These are phyloP conservation scores for Trametes versicolor DNA, from an alignment of 1,284 basidiomycete species.

Conservation along the genomic window DNA sequence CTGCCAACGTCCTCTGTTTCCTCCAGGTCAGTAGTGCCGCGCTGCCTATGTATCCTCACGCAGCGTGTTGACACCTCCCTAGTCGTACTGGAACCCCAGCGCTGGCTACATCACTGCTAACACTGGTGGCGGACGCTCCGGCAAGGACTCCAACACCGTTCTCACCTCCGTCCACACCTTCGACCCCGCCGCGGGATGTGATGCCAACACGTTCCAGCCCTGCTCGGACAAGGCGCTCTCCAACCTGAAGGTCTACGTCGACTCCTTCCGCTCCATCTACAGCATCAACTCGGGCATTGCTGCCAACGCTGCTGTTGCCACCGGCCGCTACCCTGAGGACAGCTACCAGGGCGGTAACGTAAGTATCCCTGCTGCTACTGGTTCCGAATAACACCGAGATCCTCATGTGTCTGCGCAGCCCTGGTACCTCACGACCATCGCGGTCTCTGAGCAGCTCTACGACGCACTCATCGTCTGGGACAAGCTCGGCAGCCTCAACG, in stretches of 20 bases:
- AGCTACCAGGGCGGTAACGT: slow-evolving; percentile 63
- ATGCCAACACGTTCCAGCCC: slow-evolving; percentile 63
- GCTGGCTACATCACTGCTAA: slow-evolving; percentile 52
- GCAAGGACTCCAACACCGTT: slow-evolving; percentile 55
- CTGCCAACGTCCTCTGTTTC: slow-evolving; percentile 54
- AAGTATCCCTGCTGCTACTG: slow-evolving; percentile 4
- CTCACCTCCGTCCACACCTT: slow-evolving; percentile 58
- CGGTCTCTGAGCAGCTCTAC: slow-evolving; percentile 57
- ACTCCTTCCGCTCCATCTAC: slow-evolving; percentile 63
- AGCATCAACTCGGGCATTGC: slow-evolving; percentile 59
- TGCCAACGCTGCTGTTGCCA: slow-evolving; percentile 54
- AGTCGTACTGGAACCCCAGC: slow-evolving; percentile 54
- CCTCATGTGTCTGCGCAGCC: slow-evolving; percentile 39
- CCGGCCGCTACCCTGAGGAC: slow-evolving; percentile 67
- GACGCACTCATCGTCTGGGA: slow-evolving; percentile 53
- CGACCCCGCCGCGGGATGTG: slow-evolving; percentile 60
- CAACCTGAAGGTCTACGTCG: slow-evolving; percentile 61
- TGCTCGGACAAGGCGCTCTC: slow-evolving; percentile 68
- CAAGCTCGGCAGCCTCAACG: slow-evolving; percentile 43
- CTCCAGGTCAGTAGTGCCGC: slow-evolving; percentile 45
- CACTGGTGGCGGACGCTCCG: slow-evolving; percentile 52
- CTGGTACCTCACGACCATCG: slow-evolving; percentile 55
- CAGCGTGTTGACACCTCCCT: slow-evolving; percentile 3
- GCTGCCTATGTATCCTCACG: not conserved
- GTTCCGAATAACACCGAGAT: not conserved